Conservation (phyloP, 768 basidiomycete species). For the Tulasnella sp. region DNA sequence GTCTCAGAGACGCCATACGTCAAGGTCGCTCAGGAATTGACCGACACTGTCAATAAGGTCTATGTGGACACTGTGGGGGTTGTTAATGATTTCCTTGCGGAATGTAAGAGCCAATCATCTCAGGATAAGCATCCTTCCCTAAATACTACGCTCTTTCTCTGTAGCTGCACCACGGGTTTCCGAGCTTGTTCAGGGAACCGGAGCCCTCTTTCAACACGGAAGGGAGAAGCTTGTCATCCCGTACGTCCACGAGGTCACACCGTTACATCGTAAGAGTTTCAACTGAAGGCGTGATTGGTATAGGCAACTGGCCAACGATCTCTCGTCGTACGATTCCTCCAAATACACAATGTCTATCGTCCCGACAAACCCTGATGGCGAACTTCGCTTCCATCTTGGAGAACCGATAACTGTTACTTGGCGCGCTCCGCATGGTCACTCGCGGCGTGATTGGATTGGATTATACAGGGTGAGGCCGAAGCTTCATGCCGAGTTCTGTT, state of each 20-base stretch:
- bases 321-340: conserved; percentile 65
- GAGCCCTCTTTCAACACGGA: conserved; percentile 79
- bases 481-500: neutral
- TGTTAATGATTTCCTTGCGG: conserved; percentile 86
- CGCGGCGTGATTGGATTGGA: conserved; percentile 92
- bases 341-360: conserved; percentile 64
- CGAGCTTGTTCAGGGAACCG: conserved; percentile 89
- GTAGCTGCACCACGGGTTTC: conserved; percentile 78
- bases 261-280: neutral
- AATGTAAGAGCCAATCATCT: conserved; percentile 45
- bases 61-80: conserved; percentile 88
- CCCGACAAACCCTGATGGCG: conserved; percentile 39
- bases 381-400: conserved; percentile 71
- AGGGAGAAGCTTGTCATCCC: conserved; percentile 86
- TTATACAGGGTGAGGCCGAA: conserved; percentile 72
- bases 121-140: neutral
- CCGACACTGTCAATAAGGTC: conserved; percentile 90
- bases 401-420: conserved; percentile 80
- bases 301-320: conserved; percentile 70
- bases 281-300: neutral
- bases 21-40: conserved; percentile 78
- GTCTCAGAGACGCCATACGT: conserved; percentile 47
- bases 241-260: conserved; percentile 34
- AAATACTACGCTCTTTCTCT: neutral
- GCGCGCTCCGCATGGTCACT: conserved; percentile 79